Conservation (phyloP, 2,329 filamentous ascomycete genomes). For the Colletotrichum plurivorum region DNA sequence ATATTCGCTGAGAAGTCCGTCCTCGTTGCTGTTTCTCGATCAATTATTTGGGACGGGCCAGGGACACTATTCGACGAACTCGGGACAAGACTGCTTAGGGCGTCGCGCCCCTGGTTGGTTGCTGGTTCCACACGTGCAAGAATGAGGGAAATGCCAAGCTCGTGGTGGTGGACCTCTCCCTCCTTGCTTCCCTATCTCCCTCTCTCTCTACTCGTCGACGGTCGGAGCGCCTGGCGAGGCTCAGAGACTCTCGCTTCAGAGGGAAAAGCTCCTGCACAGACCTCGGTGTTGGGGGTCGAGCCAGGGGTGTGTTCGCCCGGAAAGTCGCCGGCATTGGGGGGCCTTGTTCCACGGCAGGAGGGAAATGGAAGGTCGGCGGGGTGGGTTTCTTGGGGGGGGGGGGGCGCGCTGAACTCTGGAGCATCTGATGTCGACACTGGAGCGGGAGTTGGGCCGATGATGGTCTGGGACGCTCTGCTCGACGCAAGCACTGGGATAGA, state of each 20-base stretch:
- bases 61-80: conserved; percentile 11
- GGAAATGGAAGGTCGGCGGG: conserved; percentile 7
- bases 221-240: neutral
- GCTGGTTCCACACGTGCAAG: conserved; percentile 6
- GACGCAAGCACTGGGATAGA: conserved; percentile 16
- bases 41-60: neutral
- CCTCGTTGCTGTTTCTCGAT: too few relatives aligned
- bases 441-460: conserved; percentile 8
- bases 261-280: conserved; percentile 8
- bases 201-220: too few relatives aligned
- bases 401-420: neutral
- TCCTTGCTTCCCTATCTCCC: neutral
- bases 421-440: conserved; percentile 17
- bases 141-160: conserved; percentile 10
- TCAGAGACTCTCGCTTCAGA: neutral
- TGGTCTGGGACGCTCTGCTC: conserved; percentile 7
- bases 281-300: conserved; percentile 16
- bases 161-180: conserved; percentile 4
- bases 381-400: neutral
- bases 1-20: too few relatives aligned
- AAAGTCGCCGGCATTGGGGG: neutral
- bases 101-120: neutral
- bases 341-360: neutral
- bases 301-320: conserved; percentile 4
- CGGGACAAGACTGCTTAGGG: neutral